phyloP scores from a whole-genome alignment of 352 stramenopile genomes.

The Phytopythium boreale region DNA sequence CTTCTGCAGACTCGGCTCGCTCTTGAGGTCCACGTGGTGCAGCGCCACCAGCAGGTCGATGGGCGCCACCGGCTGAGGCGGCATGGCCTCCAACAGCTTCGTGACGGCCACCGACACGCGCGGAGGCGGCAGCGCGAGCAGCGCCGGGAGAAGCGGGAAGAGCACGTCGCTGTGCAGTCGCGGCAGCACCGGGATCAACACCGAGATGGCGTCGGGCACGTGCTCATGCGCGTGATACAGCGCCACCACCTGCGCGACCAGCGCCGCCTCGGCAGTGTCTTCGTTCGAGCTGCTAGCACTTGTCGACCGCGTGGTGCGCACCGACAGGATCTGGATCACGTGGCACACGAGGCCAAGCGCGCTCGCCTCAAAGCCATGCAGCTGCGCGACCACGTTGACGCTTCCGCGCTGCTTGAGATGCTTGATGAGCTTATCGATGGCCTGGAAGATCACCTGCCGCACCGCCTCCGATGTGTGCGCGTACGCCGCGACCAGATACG shows the following conservation, averaged over 20 bases:
- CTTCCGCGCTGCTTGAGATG: conserved; percentile 70
- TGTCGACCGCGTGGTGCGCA: conserved; percentile 14
- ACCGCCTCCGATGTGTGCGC: conserved; percentile 53
- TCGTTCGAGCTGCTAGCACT: conserved; percentile 21
- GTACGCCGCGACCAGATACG: conserved; percentile 59
- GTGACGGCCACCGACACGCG: conserved; percentile 69
- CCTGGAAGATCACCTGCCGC: conserved; percentile 66
- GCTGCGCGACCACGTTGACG: conserved; percentile 57
- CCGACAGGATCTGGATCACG: conserved; percentile 70
- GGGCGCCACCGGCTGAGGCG: conserved; percentile 55
- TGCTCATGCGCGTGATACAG: conserved; percentile 58
- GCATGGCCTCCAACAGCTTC: conserved; percentile 67
- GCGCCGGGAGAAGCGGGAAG: conserved; percentile 54
- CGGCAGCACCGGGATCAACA: conserved; percentile 67
- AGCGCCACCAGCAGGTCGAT: conserved; percentile 73
- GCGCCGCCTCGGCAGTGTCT: conserved; percentile 31
- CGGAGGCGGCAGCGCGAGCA: conserved; percentile 50
- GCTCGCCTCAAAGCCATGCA: conserved; percentile 56
- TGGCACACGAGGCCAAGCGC: conserved; percentile 70
- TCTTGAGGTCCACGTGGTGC: conserved; percentile 74
- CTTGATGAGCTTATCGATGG: conserved; percentile 86
- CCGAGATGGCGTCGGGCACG: conserved; percentile 56
- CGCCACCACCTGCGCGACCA: conserved; percentile 60
- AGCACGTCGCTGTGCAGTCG: conserved; percentile 52
- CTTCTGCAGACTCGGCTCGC: conserved; percentile 69